Conservation (phyloP, 768 basidiomycete genomes). For the Termitomyces sp. region DNA sequence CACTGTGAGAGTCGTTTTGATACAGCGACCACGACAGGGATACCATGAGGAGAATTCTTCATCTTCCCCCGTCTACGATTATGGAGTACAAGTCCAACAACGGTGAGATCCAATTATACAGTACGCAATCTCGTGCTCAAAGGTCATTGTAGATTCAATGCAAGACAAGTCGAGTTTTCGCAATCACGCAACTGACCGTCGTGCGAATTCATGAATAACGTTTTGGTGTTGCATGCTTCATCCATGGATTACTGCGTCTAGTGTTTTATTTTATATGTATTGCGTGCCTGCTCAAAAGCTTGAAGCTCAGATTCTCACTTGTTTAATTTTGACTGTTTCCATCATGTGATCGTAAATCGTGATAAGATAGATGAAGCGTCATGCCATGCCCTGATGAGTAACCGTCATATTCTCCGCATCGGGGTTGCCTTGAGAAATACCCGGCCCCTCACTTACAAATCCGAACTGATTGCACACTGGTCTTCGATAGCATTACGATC, state of each 20-base stretch:
- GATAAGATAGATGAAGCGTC: not conserved
- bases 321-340: not conserved
- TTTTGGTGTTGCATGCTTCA: not conserved
- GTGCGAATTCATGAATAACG: conserved; percentile 20
- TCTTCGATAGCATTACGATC: not conserved
- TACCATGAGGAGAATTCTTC: conserved; percentile 69
- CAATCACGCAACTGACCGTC: conserved; percentile 51
- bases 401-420: conserved; percentile 1
- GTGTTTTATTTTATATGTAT: conserved; percentile 1
- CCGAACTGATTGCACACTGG: not conserved
- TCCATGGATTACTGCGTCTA: not conserved
- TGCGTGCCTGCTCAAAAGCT: not conserved
- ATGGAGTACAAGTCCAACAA: conserved; percentile 97
- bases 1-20: not conserved
- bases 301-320: not conserved
- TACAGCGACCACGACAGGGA: conserved; percentile 44
- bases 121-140: not conserved
- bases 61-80: conserved; percentile 69
- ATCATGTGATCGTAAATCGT: not conserved
- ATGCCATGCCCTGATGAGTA: conserved; percentile 3
- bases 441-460: conserved; percentile 4
- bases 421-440: conserved; percentile 8
- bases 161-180: conserved; percentile 86
- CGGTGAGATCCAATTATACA: conserved; percentile 36
- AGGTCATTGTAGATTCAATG: conserved; percentile 61